A percentile compares a stretch with the other conserved stretches of the same genome.
Conservation (phyloP, 768 basidiomycete species). For the Mycena alexandri region DNA sequence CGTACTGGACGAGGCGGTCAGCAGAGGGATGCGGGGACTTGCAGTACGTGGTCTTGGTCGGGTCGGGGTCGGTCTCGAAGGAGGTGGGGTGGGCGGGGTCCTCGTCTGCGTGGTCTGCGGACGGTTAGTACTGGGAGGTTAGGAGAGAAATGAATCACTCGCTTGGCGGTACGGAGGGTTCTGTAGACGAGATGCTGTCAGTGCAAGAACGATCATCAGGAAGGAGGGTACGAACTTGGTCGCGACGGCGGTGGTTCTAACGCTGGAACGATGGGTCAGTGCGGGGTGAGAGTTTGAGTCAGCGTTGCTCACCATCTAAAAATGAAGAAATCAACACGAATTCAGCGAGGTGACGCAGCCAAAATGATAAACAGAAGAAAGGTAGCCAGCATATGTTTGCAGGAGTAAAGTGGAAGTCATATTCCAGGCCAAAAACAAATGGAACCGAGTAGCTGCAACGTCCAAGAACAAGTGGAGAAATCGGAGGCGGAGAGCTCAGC, state of each 20-base stretch:
- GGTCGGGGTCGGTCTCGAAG: constrained; percentile 82
- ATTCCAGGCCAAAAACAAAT: too few relatives aligned
- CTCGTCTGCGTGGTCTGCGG: constrained; percentile 33
- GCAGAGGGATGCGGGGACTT: constrained; percentile 61
- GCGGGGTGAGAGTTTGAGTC: not conserved
- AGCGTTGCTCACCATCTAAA: not conserved
- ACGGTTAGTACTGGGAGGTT: not conserved
- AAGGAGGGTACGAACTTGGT: not conserved
- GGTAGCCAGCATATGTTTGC: too few relatives aligned
- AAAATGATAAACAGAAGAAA: too few relatives aligned
- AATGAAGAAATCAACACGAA: not conserved
- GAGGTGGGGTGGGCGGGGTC: constrained; percentile 59
- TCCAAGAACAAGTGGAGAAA: too few relatives aligned
- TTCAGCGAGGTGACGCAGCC: too few relatives aligned
- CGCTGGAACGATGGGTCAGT: not conserved
- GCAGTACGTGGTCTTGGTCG: constrained; percentile 80
- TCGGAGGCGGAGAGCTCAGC: too few relatives aligned
- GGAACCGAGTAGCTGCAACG: too few relatives aligned
- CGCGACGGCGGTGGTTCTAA: not conserved
- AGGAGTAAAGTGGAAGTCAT: too few relatives aligned
- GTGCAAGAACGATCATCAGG: not conserved
- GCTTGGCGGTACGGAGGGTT: not conserved
- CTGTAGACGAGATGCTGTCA: not conserved
- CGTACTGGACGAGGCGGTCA: constrained; percentile 85
- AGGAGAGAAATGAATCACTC: not conserved